These are phyloP conservation scores for Fraxinus americana DNA, from an alignment of 257 asterid genomes.

Conservation along the genomic window DNA sequence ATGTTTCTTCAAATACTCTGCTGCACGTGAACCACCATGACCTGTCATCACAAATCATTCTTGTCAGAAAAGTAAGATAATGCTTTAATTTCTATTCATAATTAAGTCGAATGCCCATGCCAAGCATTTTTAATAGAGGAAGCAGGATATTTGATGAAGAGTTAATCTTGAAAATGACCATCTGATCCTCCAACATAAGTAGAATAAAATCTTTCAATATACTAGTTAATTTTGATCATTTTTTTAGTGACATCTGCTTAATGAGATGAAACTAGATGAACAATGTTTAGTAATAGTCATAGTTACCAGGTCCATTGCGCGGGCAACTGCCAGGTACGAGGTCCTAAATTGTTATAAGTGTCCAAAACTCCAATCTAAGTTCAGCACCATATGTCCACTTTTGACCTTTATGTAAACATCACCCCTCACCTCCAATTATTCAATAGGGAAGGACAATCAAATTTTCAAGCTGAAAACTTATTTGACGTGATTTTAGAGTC, in stretches of 20 bases:
- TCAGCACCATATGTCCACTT: neutral
- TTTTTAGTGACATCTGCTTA: neutral
- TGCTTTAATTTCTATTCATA: neutral
- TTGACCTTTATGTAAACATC: neutral
- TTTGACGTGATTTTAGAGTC: neutral
- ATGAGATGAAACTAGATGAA: too few relatives aligned
- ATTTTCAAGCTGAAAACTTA: neutral
- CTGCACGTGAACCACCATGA: constrained; percentile 99
- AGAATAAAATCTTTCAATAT: neutral
- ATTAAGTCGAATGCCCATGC: neutral
- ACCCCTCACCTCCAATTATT: neutral
- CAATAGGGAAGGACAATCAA: neutral
- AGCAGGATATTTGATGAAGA: neutral
- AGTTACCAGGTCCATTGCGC: too few relatives aligned
- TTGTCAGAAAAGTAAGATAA: constrained; percentile 23
- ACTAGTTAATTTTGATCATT: neutral
- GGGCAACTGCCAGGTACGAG: neutral
- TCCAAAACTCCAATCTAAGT: neutral
- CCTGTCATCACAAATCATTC: constrained; percentile 56
- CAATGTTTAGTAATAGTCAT: neutral
- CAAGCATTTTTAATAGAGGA: neutral
- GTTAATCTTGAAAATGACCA: neutral
- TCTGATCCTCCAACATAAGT: neutral
- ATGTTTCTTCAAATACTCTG: constrained; percentile 87
- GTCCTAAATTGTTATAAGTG: neutral